Evolutionary conservation across 345 rosid genomes (phyloP).

Genomic region (Rubroshorea leprosula): DNA sequence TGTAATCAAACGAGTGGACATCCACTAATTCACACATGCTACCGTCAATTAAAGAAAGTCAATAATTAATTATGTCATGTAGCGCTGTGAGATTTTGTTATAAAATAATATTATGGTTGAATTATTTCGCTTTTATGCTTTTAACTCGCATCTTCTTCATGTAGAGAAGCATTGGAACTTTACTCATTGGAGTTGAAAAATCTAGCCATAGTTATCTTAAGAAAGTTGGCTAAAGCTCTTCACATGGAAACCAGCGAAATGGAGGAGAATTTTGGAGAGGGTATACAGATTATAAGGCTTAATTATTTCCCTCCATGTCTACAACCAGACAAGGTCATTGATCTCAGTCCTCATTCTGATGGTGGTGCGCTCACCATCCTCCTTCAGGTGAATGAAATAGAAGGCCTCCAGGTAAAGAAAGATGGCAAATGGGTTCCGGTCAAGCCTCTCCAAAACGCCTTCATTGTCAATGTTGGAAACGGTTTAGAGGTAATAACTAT

Average conservation of each 20-base stretch:
- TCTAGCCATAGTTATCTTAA: slow-evolving; percentile 21
- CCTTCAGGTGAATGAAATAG: slow-evolving; percentile 31
- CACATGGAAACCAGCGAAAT: slow-evolving; percentile 22
- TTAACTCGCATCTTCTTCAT: no score
- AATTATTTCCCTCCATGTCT: slow-evolving; percentile 40
- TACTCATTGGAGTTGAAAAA: slow-evolving; percentile 25
- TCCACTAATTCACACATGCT: no score
- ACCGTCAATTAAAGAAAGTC: no score
- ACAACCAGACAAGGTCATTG: slow-evolving; percentile 25
- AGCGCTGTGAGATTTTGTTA: no score
- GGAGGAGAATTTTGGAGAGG: slow-evolving; percentile 23
- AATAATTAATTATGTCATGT: no score
- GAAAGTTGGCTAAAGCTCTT: slow-evolving; percentile 25
- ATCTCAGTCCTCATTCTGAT: slow-evolving; percentile 40
- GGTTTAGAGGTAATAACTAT: slow-evolving; percentile 11
- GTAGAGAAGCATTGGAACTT: slow-evolving; percentile 30
- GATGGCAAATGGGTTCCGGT: slow-evolving; percentile 33
- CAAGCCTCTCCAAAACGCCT: slow-evolving; percentile 32
- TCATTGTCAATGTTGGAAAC: slow-evolving; percentile 24
- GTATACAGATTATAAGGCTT: slow-evolving; percentile 30
- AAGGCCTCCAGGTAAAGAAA: slow-evolving; percentile 37
- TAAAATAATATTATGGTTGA: no score
- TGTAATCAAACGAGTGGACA: no score
- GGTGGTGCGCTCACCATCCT: slow-evolving; percentile 32
- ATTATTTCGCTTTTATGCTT: no score